These are phyloP conservation scores for Penicillium nordicum DNA, from an alignment of 2,329 filamentous ascomycete genomes.

Conservation along the genomic window DNA sequence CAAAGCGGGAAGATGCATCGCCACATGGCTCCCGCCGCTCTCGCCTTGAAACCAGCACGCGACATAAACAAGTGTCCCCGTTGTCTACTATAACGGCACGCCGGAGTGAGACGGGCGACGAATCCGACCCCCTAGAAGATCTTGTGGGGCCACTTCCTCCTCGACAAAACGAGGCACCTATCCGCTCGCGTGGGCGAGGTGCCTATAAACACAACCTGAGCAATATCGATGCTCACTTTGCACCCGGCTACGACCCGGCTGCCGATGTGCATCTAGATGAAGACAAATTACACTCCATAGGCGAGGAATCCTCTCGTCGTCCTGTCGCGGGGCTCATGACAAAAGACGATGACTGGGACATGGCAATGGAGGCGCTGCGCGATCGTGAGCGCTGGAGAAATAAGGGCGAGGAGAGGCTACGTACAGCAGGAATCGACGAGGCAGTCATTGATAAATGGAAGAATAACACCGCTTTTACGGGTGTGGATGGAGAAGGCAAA, in stretches of 20 bases:
- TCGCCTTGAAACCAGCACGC: not conserved
- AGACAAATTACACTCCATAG: conserved; percentile 57
- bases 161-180: conserved; percentile 39
- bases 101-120: conserved; percentile 21
- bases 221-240: conserved; percentile 78
- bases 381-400: conserved; percentile 77
- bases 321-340: conserved; percentile 44
- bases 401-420: conserved; percentile 71
- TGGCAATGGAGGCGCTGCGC: conserved; percentile 71
- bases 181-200: conserved; percentile 68
- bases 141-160: conserved; percentile 70
- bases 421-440: conserved; percentile 73
- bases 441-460: conserved; percentile 71
- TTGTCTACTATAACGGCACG: not conserved
- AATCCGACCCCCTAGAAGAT: conserved; percentile 70
- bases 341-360: conserved; percentile 69
- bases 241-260: conserved; percentile 58
- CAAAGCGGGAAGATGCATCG: conserved; percentile 1
- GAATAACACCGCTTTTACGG: conserved; percentile 56
- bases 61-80: conserved; percentile 1
- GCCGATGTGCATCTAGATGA: conserved; percentile 40
- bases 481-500: conserved; percentile 50
- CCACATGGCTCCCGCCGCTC: conserved; percentile 5
- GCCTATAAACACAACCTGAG: conserved; percentile 55
- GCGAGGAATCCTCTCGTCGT: conserved; percentile 46